phyloP scores from a whole-genome alignment of 768 basidiomycete genomes.

The Trametes coccinea region DNA sequence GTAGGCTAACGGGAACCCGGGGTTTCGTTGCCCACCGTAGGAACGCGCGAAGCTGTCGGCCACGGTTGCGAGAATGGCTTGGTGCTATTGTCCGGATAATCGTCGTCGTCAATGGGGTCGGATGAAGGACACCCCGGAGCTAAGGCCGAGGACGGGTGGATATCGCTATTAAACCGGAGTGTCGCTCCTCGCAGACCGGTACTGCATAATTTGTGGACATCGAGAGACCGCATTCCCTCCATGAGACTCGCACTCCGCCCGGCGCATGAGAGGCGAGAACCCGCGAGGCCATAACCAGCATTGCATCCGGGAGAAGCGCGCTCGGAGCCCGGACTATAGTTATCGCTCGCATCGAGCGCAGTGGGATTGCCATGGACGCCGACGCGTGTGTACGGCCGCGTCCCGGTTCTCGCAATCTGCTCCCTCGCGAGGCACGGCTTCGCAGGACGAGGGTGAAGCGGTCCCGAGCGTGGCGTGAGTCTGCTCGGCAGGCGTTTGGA shows the following conservation, averaged over 20 bases:
- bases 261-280: not conserved
- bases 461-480: not conserved
- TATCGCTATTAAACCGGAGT: not conserved
- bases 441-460: not conserved
- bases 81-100: too few relatives aligned
- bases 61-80: too few relatives aligned
- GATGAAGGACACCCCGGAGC: too few relatives aligned
- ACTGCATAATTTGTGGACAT: too few relatives aligned
- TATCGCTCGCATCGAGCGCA: not conserved
- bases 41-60: too few relatives aligned
- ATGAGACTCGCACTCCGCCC: not conserved
- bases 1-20: not conserved
- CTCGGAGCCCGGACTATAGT: not conserved
- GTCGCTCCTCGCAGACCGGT: too few relatives aligned
- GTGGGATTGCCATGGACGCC: not conserved
- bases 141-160: not conserved
- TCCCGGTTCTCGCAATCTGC: too few relatives aligned
- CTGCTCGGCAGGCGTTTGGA: not conserved
- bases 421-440: too few relatives aligned
- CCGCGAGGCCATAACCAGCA: not conserved
- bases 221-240: too few relatives aligned
- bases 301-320: not conserved
- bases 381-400: too few relatives aligned
- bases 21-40: too few relatives aligned
- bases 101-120: too few relatives aligned